Conservation (phyloP, 2,329 filamentous ascomycete genomes). For the Epichloe gansuensis region DNA sequence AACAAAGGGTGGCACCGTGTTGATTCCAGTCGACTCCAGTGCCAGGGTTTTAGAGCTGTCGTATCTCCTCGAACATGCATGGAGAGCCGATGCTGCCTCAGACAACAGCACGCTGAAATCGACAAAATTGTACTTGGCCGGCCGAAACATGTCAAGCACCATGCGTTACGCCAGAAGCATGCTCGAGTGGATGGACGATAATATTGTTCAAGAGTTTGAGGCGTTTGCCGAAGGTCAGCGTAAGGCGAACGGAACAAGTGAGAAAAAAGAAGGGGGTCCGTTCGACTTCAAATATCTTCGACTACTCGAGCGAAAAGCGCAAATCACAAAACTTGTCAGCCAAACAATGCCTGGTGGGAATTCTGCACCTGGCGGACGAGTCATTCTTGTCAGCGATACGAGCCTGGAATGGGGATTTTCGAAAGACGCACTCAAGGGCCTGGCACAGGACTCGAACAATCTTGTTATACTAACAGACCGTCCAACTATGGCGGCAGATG, state of each 20-base stretch:
- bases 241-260: conserved; percentile 31
- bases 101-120: conserved; percentile 38
- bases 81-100: conserved; percentile 52
- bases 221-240: conserved; percentile 44
- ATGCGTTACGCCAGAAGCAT: conserved; percentile 88
- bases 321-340: conserved; percentile 57
- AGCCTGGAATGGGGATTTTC: conserved; percentile 95
- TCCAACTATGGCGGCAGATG: conserved; percentile 27
- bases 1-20: conserved; percentile 70
- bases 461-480: conserved; percentile 79
- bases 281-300: conserved; percentile 85
- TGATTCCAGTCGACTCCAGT: conserved; percentile 91
- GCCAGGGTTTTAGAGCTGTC: conserved; percentile 86
- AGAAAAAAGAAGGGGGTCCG: conserved; percentile 51
- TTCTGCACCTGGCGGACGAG: conserved; percentile 39
- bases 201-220: conserved; percentile 85
- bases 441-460: conserved; percentile 69
- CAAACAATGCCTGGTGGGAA: conserved; percentile 25
- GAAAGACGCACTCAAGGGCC: conserved; percentile 58
- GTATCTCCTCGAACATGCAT: conserved; percentile 85
- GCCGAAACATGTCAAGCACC: conserved; percentile 73
- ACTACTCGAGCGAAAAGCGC: conserved; percentile 67
- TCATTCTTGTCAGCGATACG: conserved; percentile 83
- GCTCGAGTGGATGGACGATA: conserved; percentile 98
- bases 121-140: conserved; percentile 66